phyloP scores from a whole-genome alignment of 352 stramenopile genomes.

The Hyaloperonospora arabidopsidis region DNA sequence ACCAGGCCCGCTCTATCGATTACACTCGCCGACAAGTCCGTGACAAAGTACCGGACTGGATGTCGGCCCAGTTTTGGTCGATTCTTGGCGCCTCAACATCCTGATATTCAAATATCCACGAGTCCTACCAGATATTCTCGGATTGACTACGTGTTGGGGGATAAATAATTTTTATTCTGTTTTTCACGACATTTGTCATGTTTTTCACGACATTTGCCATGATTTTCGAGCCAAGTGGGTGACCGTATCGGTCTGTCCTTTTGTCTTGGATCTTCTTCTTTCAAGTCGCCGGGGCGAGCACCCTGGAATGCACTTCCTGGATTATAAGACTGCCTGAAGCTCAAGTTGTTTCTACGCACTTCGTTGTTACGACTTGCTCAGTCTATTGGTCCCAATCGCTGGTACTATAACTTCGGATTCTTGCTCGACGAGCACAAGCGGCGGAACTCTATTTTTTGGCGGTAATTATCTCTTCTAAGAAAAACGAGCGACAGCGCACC shows the following conservation, averaged over 20 bases:
- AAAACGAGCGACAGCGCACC: not conserved
- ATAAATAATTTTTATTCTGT: too few species aligned
- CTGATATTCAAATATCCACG: too few species aligned
- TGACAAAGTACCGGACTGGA: too few species aligned
- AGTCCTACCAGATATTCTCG: not conserved
- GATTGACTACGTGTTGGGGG: conserved; percentile 5
- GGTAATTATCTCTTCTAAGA: not conserved
- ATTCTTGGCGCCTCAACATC: not conserved
- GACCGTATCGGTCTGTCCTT: not conserved
- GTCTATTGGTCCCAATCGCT: not conserved
- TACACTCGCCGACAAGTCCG: too few species aligned
- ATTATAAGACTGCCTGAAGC: not conserved
- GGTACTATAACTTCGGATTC: not conserved
- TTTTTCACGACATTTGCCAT: conserved; percentile 3
- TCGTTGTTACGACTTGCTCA: not conserved
- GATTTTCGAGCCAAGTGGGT: conserved; percentile 1
- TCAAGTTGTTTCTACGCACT: not conserved
- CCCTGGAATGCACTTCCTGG: not conserved
- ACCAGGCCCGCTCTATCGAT: too few species aligned
- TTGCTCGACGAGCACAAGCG: conserved; percentile 1
- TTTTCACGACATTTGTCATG: too few species aligned
- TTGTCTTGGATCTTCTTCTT: not conserved
- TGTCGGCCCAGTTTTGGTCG: not conserved
- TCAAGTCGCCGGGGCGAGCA: not conserved
- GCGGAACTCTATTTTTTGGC: not conserved